Conservation (phyloP, 2,329 filamentous ascomycete genomes). For the Exophiala phaeomuriformis region DNA sequence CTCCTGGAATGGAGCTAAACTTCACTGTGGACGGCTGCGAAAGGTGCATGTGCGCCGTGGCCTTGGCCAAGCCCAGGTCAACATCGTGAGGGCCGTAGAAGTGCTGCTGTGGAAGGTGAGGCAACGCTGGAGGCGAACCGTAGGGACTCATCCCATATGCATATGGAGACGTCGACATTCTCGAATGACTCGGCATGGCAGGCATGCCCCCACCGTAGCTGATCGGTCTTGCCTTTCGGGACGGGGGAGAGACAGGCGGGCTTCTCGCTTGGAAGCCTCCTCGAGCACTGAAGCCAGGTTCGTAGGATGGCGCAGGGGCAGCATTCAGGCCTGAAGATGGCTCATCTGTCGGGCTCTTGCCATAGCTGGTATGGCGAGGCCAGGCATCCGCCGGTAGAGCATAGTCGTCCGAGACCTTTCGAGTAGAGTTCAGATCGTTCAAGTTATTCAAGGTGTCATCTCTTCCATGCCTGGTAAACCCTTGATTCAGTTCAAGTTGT, state of each 20-base stretch:
- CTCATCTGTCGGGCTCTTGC: constrained; percentile 19
- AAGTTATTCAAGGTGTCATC: constrained; percentile 10
- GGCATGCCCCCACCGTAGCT: constrained; percentile 38
- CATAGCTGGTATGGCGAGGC: constrained; percentile 12
- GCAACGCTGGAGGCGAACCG: constrained; percentile 53
- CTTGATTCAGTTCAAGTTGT: constrained; percentile 9
- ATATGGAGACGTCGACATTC: constrained; percentile 30
- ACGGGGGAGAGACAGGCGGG: constrained; percentile 39
- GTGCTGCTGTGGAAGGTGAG: constrained; percentile 68
- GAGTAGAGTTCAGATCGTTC: constrained; percentile 18
- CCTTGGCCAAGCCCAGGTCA: constrained; percentile 49
- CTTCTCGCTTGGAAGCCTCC: constrained; percentile 37
- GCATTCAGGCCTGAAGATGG: constrained; percentile 20
- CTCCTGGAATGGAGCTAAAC: constrained; percentile 11
- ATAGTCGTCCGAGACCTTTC: constrained; percentile 26
- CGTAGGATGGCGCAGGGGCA: constrained; percentile 36
- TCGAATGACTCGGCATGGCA: constrained; percentile 27
- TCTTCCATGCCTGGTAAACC: constrained; percentile 11
- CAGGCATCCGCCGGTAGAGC: constrained; percentile 23
- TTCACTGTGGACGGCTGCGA: constrained; percentile 13
- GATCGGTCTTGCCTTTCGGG: constrained; percentile 35
- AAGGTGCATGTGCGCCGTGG: constrained; percentile 4
- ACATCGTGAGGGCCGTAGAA: constrained; percentile 70
- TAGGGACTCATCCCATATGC: constrained; percentile 36
- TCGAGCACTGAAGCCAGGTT: constrained; percentile 34